These are phyloP conservation scores for Vaccinium darrowii DNA, from an alignment of 148 eudicot species.

Conservation along the genomic window DNA sequence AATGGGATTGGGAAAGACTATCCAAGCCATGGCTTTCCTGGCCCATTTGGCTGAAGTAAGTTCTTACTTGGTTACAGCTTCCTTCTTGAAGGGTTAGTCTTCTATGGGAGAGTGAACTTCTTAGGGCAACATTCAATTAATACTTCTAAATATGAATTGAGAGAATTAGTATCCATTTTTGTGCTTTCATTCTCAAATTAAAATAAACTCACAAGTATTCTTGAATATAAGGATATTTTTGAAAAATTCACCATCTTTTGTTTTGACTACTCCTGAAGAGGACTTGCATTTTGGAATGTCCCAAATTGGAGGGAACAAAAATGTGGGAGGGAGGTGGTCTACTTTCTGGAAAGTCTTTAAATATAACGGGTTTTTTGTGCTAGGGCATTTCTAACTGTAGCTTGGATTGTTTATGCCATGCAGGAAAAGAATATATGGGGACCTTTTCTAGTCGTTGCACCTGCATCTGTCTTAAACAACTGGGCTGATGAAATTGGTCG, in stretches of 20 bases:
- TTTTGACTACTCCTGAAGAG: background rate
- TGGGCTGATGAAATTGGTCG: constrained; percentile 99
- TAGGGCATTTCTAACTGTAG: constrained; percentile 1
- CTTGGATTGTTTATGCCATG: constrained; percentile 26
- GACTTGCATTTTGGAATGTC: background rate
- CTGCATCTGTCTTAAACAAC: constrained; percentile 96
- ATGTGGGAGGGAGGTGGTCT: background rate
- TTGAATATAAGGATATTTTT: background rate
- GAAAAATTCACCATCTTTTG: background rate
- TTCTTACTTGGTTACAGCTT: background rate
- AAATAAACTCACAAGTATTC: background rate
- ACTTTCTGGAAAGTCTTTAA: background rate
- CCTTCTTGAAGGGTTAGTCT: background rate
- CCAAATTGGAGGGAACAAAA: background rate
- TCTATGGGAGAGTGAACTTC: background rate
- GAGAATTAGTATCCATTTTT: background rate
- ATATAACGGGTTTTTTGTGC: constrained; percentile 22
- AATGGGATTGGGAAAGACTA: constrained; percentile 98
- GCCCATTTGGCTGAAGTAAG: constrained; percentile 99
- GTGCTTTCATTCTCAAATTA: background rate
- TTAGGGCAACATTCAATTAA: background rate
- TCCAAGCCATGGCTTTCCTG: constrained; percentile 98
- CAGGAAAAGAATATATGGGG: constrained; percentile 99
- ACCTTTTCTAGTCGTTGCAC: constrained; percentile 96
- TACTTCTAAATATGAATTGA: background rate